Evolutionary conservation across 176 grass and related monocot species (phyloP), one percentile per base, ranked within the genome.

Genomic region (Zoysia japonica): DNA sequence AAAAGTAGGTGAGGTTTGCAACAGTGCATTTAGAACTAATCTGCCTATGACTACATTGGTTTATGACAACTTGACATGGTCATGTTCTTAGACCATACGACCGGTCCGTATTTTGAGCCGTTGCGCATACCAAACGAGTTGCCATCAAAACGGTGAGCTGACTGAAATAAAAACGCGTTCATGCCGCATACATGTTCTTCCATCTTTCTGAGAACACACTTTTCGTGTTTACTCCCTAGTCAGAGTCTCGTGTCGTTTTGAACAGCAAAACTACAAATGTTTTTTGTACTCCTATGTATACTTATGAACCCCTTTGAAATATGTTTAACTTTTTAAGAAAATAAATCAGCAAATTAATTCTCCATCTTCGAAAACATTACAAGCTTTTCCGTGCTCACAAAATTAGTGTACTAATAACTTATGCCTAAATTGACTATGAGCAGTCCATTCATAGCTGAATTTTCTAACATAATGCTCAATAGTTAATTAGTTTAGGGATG

Each of bases 21-120:
- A 13, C 16, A 59, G 41, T 44, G 1, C 5, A 7, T 9, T 17
- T 59, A 74, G 36, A 57, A 44, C 12, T 60, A 28, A 57, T 59
- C 72, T 45, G 44, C 19, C 19, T 79, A 14, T 41, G 62, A 68
- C 75, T 51, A 28, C 62, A 0, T 17, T 52, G 9, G 39, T 57
- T 64, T 54, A 9, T 64, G 47, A 64, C 42, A 43, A 57, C 55
- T 80, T 71, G 81, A 88, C 70, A 84, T 0, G 65, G 71, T 76
- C 69, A 16, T 74, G 43, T 3, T 36, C 37, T 50, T 60, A 44
- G 7, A 11, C 57, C 7, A 61, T 6, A 45, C 42, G 85, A 87
- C 85, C 49, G 41, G 50, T 11, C 59, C 72, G 36, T 3, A n/a
- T 44, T 78, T 49, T 65, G 13, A 47, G 49, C 14, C 7, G 63